A percentile compares a stretch with the other conserved stretches of the same genome.
phyloP scores from a whole-genome alignment of 2,329 filamentous ascomycete species.

The Davidsoniella virescens region DNA sequence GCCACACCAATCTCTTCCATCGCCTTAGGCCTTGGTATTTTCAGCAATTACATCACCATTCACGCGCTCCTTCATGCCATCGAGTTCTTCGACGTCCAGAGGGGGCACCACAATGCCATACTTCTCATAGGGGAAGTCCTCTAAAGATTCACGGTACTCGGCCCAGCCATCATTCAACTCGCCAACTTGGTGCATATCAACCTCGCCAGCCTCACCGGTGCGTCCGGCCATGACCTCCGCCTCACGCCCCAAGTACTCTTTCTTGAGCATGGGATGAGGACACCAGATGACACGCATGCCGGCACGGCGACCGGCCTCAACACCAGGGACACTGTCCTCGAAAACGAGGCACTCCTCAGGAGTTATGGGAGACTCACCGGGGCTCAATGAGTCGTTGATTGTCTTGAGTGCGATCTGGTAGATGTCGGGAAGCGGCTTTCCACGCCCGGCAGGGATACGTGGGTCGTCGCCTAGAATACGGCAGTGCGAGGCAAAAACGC shows the following conservation, averaged over 20 bases:
- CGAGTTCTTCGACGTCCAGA: slow-evolving; percentile 26
- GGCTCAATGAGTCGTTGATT: slow-evolving; percentile 58
- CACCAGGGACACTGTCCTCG: slow-evolving; percentile 85
- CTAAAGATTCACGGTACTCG: slow-evolving; percentile 34
- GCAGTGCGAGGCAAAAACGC: slow-evolving; percentile 51
- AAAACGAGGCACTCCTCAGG: slow-evolving; percentile 91
- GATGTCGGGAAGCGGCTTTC: slow-evolving; percentile 90
- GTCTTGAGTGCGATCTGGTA: slow-evolving; percentile 73
- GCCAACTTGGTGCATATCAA: slow-evolving; percentile 39
- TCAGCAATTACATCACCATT: slow-evolving; percentile 15
- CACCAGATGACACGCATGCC: slow-evolving; percentile 93
- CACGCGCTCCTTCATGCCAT: slow-evolving; percentile 26
- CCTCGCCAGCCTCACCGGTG: slow-evolving; percentile 48
- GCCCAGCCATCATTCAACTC: slow-evolving; percentile 45
- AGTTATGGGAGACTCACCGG: slow-evolving; percentile 46
- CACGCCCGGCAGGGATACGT: slow-evolving; percentile 61
- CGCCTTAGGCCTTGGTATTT: not conserved
- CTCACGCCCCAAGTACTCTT: slow-evolving; percentile 63
- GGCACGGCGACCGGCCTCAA: slow-evolving; percentile 76
- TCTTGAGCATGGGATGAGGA: slow-evolving; percentile 63
- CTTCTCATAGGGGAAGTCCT: slow-evolving; percentile 39
- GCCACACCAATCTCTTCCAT: no score
- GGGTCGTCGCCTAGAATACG: slow-evolving; percentile 74
- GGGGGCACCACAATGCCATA: slow-evolving; percentile 38
- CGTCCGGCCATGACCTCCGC: slow-evolving; percentile 67